Evolutionary conservation across 2,329 filamentous ascomycete species (phyloP).

Genomic region (Cryphonectria nitschkei): DNA sequence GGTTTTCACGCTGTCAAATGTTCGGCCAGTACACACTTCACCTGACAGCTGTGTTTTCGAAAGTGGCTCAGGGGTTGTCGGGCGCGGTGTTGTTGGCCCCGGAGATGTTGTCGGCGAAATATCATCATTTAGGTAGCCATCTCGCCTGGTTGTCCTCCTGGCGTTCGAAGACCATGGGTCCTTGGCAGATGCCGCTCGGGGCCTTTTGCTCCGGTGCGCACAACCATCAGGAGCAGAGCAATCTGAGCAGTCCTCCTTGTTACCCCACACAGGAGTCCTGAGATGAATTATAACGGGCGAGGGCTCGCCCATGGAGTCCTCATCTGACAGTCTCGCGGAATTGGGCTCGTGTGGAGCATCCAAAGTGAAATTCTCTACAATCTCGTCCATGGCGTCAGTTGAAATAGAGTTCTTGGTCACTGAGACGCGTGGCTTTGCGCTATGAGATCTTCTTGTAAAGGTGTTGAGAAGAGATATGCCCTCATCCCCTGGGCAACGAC

Average conservation of each 20-base stretch:
- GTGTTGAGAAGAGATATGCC: background rate
- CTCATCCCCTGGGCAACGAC: background rate
- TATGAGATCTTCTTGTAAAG: background rate
- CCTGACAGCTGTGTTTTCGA: background rate
- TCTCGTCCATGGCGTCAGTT: background rate
- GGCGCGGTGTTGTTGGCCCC: background rate
- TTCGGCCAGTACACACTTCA: background rate
- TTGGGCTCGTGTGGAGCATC: background rate
- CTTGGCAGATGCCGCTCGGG: background rate
- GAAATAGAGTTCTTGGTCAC: fast-evolving
- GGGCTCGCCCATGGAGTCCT: background rate
- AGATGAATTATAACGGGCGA: background rate
- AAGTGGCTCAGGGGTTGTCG: background rate
- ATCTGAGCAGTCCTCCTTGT: background rate
- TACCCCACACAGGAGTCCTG: conserved; percentile 18
- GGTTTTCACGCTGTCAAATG: background rate
- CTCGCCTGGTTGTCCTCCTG: background rate
- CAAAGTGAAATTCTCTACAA: background rate
- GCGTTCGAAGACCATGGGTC: background rate
- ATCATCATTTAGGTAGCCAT: conserved; percentile 1
- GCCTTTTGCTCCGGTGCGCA: conserved; percentile 5
- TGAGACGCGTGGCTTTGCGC: too few relatives aligned
- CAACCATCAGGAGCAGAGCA: background rate
- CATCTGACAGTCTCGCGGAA: background rate
- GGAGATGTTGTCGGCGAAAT: conserved; percentile 11